phyloP scores from a whole-genome alignment of 202 grass and related monocot genomes.

The Miscanthus sacchariflorus region DNA sequence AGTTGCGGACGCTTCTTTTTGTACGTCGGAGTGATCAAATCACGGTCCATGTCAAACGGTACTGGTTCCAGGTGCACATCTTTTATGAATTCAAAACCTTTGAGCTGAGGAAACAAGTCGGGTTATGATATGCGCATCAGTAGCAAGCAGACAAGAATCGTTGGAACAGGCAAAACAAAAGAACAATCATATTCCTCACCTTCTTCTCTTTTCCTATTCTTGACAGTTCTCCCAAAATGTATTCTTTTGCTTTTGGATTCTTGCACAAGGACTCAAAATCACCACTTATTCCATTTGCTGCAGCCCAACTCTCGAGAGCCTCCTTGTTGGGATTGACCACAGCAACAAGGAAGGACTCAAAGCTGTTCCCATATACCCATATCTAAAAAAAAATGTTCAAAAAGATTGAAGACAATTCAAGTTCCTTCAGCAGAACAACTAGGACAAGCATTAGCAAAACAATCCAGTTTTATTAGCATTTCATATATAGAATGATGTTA shows the following conservation, averaged over 20 bases:
- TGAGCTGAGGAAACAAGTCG: constrained; percentile 70
- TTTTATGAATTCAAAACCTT: constrained; percentile 95
- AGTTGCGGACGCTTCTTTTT: constrained; percentile 95
- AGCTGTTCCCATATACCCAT: constrained; percentile 98
- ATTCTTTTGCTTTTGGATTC: constrained; percentile 86
- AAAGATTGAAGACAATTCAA: constrained; percentile 39
- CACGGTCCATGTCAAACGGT: constrained; percentile 93
- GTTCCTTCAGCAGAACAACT: constrained; percentile 41
- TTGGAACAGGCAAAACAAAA: constrained; percentile 13
- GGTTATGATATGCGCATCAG: background rate
- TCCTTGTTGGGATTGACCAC: constrained; percentile 89
- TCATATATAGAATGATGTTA: constrained; percentile 34
- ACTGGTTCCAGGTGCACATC: constrained; percentile 79
- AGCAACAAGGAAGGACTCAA: constrained; percentile 88
- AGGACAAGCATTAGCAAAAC: background rate
- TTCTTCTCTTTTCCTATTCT: constrained; percentile 89
- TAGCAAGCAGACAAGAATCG: constrained; percentile 7
- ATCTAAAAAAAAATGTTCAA: constrained; percentile 56
- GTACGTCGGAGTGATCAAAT: constrained; percentile 93
- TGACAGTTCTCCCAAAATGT: constrained; percentile 74
- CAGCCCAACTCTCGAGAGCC: constrained; percentile 82
- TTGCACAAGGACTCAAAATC: constrained; percentile 76
- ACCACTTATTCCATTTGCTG: constrained; percentile 64
- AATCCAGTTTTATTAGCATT: background rate
- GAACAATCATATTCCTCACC: constrained; percentile 52